Conservation (phyloP, 2,329 filamentous ascomycete species). For the Aspergillus arachidicola region DNA sequence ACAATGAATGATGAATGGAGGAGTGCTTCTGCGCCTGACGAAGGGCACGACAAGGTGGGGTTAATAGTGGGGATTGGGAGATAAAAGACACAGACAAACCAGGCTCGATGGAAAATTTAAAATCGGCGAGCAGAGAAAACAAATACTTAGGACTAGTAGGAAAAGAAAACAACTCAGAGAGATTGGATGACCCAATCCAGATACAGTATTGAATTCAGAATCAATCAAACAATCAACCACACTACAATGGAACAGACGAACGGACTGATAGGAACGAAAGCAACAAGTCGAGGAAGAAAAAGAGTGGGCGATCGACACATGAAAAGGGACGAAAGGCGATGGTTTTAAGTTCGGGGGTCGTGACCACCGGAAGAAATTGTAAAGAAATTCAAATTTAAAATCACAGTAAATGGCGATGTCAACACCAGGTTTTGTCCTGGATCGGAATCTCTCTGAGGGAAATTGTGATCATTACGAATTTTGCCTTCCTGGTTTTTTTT, state of each 20-base stretch:
- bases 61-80: constrained; percentile 17
- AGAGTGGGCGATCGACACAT: constrained; percentile 4
- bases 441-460: background rate
- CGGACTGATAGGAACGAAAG: background rate
- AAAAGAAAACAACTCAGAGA: background rate
- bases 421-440: background rate
- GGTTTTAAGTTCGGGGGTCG: constrained; percentile 5
- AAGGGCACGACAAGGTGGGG: constrained; percentile 19
- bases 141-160: background rate
- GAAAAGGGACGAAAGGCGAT: background rate
- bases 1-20: constrained; percentile 7
- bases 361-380: constrained; percentile 4
- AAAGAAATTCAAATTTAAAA: constrained; percentile 1
- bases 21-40: constrained; percentile 19
- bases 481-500: background rate
- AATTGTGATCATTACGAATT: background rate
- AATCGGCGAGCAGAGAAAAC: background rate
- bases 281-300: constrained; percentile 4
- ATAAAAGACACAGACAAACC: constrained; percentile 5
- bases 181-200: constrained; percentile 1
- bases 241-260: background rate
- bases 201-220: background rate
- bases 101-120: background rate
- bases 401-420: background rate
- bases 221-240: background rate